These are phyloP conservation scores for Boletus edulis DNA, from an alignment of 768 basidiomycete genomes.

Conservation along the genomic window DNA sequence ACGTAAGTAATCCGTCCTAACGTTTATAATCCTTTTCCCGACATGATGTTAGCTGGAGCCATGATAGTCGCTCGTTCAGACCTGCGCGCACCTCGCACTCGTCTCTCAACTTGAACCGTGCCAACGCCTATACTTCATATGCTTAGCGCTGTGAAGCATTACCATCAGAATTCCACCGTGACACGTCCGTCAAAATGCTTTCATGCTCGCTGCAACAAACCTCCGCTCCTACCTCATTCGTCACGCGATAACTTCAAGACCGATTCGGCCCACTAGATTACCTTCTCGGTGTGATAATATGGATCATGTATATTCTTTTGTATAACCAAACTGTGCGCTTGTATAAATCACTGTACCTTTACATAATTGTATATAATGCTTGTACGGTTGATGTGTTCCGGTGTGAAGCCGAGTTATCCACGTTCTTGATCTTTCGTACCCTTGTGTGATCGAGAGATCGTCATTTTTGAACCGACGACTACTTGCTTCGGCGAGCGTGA, in stretches of 20 bases:
- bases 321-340: constrained; percentile 21
- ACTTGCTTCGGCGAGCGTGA: too few relatives aligned
- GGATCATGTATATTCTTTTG: constrained; percentile 33
- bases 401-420: not conserved
- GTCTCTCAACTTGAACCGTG: constrained; percentile 9
- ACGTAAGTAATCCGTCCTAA: constrained; percentile 21
- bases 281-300: constrained; percentile 25
- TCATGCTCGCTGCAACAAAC: constrained; percentile 11
- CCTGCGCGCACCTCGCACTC: constrained; percentile 11
- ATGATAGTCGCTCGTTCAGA: constrained; percentile 20
- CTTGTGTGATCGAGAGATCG: not conserved
- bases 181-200: constrained; percentile 15
- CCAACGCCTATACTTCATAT: constrained; percentile 21
- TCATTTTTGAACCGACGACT: too few relatives aligned
- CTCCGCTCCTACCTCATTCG: constrained; percentile 5
- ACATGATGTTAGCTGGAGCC: constrained; percentile 29
- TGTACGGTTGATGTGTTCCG: constrained; percentile 3
- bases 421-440: too few relatives aligned
- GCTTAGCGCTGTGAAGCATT: constrained; percentile 11
- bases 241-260: constrained; percentile 21
- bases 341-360: constrained; percentile 19
- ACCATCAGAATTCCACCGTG: not conserved
- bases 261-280: constrained; percentile 10
- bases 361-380: constrained; percentile 27
- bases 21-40: not conserved